Evolutionary conservation across 2,329 filamentous ascomycete species (phyloP).

Genomic region (Hymenoscyphus repandus): DNA sequence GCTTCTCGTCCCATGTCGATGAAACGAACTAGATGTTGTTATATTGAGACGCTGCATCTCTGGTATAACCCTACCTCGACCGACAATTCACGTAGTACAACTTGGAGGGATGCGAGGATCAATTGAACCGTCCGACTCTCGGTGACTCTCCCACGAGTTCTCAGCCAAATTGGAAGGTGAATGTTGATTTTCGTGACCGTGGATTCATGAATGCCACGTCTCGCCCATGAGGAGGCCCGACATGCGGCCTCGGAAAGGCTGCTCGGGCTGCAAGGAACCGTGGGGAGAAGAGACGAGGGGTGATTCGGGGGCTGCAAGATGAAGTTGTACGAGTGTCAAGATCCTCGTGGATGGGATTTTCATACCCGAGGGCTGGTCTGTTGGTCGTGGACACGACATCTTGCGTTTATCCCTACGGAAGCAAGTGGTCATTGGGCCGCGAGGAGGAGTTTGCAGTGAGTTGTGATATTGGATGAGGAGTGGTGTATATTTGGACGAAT

Average conservation of each 20-base stretch:
- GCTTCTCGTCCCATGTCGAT: no score
- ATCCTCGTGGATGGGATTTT: neutral
- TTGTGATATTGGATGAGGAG: no score
- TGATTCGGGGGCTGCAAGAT: conserved; percentile 4
- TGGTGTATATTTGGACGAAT: no score
- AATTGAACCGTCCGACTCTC: no score
- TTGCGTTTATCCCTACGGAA: no score
- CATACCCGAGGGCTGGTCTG: neutral
- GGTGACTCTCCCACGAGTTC: neutral
- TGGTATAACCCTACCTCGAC: no score
- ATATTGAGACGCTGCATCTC: no score
- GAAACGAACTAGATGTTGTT: no score
- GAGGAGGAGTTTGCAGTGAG: no score
- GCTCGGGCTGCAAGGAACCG: conserved; percentile 1
- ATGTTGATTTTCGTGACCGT: neutral
- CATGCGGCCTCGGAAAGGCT: conserved; percentile 4
- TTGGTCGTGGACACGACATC: neutral
- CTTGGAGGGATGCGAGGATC: no score
- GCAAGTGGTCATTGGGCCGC: no score
- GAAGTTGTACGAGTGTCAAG: conserved; percentile 7
- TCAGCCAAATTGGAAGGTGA: neutral
- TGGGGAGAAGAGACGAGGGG: neutral
- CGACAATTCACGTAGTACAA: no score
- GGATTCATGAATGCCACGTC: conserved; percentile 3
- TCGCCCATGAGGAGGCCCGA: conserved; percentile 4